Evolutionary conservation across 331 rosid species (phyloP).

Genomic region (Quercus lobata): DNA sequence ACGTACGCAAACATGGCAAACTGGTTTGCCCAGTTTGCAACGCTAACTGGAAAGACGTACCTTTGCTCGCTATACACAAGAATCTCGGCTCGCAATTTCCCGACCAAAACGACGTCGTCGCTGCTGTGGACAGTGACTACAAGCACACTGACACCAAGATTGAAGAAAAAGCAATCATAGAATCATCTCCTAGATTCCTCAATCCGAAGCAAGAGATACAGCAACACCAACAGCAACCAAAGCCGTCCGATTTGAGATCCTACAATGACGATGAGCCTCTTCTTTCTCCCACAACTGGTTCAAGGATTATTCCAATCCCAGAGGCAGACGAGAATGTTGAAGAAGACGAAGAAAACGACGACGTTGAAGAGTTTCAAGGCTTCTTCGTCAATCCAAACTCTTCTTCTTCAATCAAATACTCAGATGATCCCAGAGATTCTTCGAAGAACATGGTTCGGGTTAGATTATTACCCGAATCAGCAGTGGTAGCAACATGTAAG

Average conservation of each 20-base stretch:
- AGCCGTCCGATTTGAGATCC: conserved; percentile 31
- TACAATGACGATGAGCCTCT: conserved; percentile 90
- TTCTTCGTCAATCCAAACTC: conserved; percentile 65
- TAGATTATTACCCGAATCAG: conserved; percentile 71
- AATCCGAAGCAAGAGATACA: conserved; percentile 18
- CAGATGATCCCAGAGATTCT: conserved; percentile 33
- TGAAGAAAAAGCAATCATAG: conserved; percentile 21
- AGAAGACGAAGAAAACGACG: conserved; percentile 39
- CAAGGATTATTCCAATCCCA: conserved; percentile 66
- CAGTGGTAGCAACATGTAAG: conserved; percentile 44
- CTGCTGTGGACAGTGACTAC: background rate
- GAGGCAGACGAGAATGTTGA: conserved; percentile 72
- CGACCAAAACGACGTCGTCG: conserved; percentile 19
- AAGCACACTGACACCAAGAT: conserved; percentile 16
- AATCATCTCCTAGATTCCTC: conserved; percentile 28
- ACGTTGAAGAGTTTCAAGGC: conserved; percentile 71
- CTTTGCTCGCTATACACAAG: conserved; percentile 69
- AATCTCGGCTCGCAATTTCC: conserved; percentile 29
- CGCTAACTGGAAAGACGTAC: conserved; percentile 83
- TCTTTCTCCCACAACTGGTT: conserved; percentile 55
- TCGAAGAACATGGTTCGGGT: conserved; percentile 52
- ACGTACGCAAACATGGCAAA: conserved; percentile 57
- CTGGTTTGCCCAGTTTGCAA: conserved; percentile 89
- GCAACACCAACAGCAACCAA: background rate
- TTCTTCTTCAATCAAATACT: conserved; percentile 33